Evolutionary conservation across 768 basidiomycete genomes (phyloP).

Genomic region (Boletus coccyginus): DNA sequence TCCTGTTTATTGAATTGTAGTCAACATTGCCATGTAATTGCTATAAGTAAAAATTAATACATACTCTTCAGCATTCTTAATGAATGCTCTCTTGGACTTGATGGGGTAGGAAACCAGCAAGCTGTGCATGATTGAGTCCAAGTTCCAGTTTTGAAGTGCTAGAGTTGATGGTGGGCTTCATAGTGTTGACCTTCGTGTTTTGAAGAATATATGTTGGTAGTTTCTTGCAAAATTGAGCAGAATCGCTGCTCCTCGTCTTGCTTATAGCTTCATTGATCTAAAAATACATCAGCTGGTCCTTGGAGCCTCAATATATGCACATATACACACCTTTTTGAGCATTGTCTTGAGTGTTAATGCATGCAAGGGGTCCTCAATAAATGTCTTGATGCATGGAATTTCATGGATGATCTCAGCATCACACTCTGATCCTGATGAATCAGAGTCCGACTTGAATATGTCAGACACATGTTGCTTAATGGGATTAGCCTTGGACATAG

Average conservation of each 20-base stretch:
- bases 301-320: not conserved
- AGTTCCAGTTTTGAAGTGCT: not conserved
- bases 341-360: not conserved
- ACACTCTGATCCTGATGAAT: too few relatives aligned
- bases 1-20: too few relatives aligned
- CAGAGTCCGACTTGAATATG: not conserved
- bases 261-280: too few relatives aligned
- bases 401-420: not conserved
- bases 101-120: too few relatives aligned
- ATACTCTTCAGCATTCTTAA: too few relatives aligned
- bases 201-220: not conserved
- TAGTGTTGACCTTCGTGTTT: not conserved
- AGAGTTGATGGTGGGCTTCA: not conserved
- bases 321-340: not conserved
- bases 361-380: not conserved
- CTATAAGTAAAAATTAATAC: too few relatives aligned
- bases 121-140: not conserved
- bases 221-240: not conserved
- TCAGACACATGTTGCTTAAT: not conserved
- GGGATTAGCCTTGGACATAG: not conserved
- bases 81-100: too few relatives aligned
- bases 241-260: not conserved
- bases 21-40: too few relatives aligned
- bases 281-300: too few relatives aligned
- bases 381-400: not conserved